Conservation (phyloP, 805 yeast species). For the Wickerhamomyces bovis region DNA sequence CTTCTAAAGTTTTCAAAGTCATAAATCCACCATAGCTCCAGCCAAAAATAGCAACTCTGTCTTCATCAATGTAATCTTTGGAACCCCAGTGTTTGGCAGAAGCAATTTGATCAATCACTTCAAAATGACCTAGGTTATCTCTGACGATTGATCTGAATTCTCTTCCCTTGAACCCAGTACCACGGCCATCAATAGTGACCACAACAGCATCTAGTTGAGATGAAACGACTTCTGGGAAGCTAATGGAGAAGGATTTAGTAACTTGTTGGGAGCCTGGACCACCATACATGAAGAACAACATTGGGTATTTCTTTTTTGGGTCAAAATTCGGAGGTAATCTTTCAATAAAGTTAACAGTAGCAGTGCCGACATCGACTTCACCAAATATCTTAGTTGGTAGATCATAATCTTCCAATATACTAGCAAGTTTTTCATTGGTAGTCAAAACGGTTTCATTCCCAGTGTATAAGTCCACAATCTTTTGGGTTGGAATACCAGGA, state of each 20-base stretch:
- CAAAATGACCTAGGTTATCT: conserved; percentile 75
- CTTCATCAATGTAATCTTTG: conserved; percentile 57
- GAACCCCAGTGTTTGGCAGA: conserved; percentile 72
- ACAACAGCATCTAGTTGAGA: conserved; percentile 78
- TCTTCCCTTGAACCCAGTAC: conserved; percentile 87
- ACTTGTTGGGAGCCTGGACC: conserved; percentile 95
- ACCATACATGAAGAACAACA: conserved; percentile 85
- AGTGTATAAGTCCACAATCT: conserved; percentile 50
- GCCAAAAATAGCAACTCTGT: conserved; percentile 86
- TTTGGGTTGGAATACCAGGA: conserved; percentile 76
- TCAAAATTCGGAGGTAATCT: conserved; percentile 73
- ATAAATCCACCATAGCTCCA: conserved; percentile 98
- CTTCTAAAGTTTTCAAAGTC: conserved; percentile 84
- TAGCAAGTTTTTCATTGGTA: conserved; percentile 35
- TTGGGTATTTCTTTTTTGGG: conserved; percentile 54
- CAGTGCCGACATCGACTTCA: conserved; percentile 43
- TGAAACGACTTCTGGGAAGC: conserved; percentile 72
- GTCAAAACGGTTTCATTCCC: conserved; percentile 27
- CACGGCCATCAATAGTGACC: conserved; percentile 94
- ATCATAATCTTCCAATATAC: conserved; percentile 37
- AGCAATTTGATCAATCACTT: conserved; percentile 78
- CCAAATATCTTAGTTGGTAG: conserved; percentile 52
- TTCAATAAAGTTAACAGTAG: conserved; percentile 62
- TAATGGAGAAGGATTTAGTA: conserved; percentile 48
- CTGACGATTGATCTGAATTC: conserved; percentile 74